phyloP scores from a whole-genome alignment of 2,329 filamentous ascomycete species.

The Talaromyces piceae region DNA sequence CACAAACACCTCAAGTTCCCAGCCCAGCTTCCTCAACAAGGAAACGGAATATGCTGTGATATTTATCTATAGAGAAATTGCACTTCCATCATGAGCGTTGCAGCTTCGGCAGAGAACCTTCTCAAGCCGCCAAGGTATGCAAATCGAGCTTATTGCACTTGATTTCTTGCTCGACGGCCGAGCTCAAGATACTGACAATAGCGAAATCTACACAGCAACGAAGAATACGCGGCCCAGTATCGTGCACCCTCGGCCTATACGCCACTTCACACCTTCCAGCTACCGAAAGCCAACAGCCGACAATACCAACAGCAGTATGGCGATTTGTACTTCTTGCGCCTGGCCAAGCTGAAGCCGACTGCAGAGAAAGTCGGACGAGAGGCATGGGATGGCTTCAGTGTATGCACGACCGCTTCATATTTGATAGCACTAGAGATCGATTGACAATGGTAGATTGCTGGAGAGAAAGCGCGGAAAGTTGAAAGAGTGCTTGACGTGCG shows the following conservation, averaged over 20 bases:
- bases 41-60: neutral
- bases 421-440: slow-evolving; percentile 30
- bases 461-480: slow-evolving; percentile 65
- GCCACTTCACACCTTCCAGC: slow-evolving; percentile 64
- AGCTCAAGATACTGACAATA: neutral
- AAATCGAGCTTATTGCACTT: neutral
- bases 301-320: slow-evolving; percentile 94
- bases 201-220: neutral
- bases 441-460: slow-evolving; percentile 55
- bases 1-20: no score
- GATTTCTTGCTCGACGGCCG: neutral
- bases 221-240: slow-evolving; percentile 36
- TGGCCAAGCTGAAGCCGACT: slow-evolving; percentile 77
- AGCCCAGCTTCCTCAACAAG: no score
- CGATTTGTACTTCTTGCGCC: slow-evolving; percentile 92
- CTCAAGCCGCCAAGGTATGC: slow-evolving; percentile 10
- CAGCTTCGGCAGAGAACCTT: slow-evolving; percentile 5
- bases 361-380: slow-evolving; percentile 67
- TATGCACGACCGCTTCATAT: slow-evolving; percentile 55
- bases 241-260: slow-evolving; percentile 60
- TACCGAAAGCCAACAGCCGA: slow-evolving; percentile 55
- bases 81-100: slow-evolving; percentile 2
- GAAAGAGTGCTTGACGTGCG: slow-evolving; percentile 90
- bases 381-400: slow-evolving; percentile 67
- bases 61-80: neutral